A percentile compares a stretch with the other conserved stretches of the same genome.
phyloP scores from a whole-genome alignment of 1,139 yeast genomes.

The Yamadazyma oceani region DNA sequence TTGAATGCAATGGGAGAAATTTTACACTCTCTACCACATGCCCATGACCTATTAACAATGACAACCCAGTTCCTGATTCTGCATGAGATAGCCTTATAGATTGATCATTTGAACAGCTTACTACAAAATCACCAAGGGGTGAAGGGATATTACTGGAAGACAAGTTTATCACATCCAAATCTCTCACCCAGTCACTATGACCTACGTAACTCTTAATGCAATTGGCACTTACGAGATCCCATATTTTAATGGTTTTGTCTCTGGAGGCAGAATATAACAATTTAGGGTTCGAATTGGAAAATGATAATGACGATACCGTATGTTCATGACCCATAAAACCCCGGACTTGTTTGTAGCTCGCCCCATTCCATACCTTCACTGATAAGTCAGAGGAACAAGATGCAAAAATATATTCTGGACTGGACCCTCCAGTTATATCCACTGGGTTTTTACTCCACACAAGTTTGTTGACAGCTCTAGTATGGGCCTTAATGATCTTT shows the following conservation, averaged over 20 bases:
- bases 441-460: constrained; percentile 48
- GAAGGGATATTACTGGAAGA: constrained; percentile 18
- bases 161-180: constrained; percentile 45
- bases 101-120: constrained; percentile 84
- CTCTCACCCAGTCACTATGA: constrained; percentile 89
- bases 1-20: constrained; percentile 60
- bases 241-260: constrained; percentile 68
- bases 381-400: constrained; percentile 76
- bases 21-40: constrained; percentile 80
- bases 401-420: constrained; percentile 36
- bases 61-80: constrained; percentile 66
- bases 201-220: constrained; percentile 67
- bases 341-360: constrained; percentile 54
- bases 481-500: constrained; percentile 70
- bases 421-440: constrained; percentile 19
- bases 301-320: constrained; percentile 67
- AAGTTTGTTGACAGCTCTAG: constrained; percentile 66
- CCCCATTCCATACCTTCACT: constrained; percentile 69
- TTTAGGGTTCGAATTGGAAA: constrained; percentile 40
- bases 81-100: constrained; percentile 66
- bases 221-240: constrained; percentile 77
- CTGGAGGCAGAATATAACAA: constrained; percentile 71
- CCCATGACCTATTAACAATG: constrained; percentile 71
- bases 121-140: constrained; percentile 53
- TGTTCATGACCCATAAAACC: constrained; percentile 90